Evolutionary conservation across 495 filamentous ascomycete genomes (phyloP).

Genomic region (Bombardia bombarda): DNA sequence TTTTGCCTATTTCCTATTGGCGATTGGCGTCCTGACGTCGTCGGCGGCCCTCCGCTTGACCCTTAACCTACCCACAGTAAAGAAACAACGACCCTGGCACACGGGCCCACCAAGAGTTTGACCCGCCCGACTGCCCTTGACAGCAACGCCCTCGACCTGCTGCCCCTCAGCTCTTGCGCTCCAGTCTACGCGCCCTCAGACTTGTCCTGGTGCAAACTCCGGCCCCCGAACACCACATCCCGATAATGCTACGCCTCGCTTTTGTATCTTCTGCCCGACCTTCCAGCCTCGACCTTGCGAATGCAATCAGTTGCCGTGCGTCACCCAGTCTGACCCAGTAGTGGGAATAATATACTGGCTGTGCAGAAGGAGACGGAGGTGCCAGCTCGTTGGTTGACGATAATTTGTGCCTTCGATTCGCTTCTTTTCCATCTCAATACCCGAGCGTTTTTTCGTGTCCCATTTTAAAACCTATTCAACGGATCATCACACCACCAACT

Average conservation of each 20-base stretch:
- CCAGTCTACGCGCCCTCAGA: background rate
- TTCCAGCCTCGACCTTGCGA: conserved; percentile 1
- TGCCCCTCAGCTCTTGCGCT: background rate
- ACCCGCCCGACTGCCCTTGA: no score
- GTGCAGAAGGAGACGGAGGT: conserved; percentile 11
- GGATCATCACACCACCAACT: background rate
- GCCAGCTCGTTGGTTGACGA: no score
- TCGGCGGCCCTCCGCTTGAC: background rate
- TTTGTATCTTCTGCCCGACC: background rate
- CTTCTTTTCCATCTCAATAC: conserved; percentile 1
- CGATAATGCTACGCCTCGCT: background rate
- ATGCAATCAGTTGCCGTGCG: no score
- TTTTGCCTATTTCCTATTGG: conserved; percentile 3
- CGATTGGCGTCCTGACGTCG: conserved; percentile 1
- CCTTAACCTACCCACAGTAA: background rate
- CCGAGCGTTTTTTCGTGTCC: background rate
- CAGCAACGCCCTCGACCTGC: background rate
- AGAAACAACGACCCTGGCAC: conserved; percentile 1
- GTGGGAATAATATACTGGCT: conserved; percentile 11
- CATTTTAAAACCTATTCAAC: background rate
- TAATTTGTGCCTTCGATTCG: background rate
- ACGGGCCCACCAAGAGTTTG: no score
- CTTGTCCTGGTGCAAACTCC: no score
- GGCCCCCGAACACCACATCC: background rate
- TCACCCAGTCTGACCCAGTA: conserved; percentile 9